Conservation (phyloP, 805 yeast genomes). For the Sugiyamaella floridensis region DNA sequence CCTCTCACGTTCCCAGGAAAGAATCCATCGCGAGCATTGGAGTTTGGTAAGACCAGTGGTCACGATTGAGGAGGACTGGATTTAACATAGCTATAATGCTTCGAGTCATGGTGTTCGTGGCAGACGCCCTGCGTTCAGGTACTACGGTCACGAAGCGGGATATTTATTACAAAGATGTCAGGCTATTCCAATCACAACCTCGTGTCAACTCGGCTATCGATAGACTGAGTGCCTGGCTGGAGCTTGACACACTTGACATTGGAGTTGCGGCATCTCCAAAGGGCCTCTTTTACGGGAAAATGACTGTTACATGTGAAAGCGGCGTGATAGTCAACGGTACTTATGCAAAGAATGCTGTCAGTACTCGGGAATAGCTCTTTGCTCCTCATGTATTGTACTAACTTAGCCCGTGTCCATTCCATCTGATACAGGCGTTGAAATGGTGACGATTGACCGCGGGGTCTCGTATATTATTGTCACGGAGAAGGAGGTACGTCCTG, state of each 20-base stretch:
- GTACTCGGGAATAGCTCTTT: background rate
- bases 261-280: constrained; percentile 46
- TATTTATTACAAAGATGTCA: constrained; percentile 51
- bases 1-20: too few relatives aligned
- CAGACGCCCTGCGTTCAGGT: constrained; percentile 13
- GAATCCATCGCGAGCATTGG: too few relatives aligned
- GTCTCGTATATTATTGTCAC: constrained; percentile 37
- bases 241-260: constrained; percentile 35
- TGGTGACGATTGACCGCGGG: constrained; percentile 16
- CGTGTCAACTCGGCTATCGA: constrained; percentile 36
- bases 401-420: constrained; percentile 31
- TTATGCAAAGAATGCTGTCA: background rate
- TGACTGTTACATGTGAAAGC: constrained; percentile 17
- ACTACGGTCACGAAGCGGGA: constrained; percentile 43
- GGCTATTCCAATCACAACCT: constrained; percentile 41
- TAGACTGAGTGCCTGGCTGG: constrained; percentile 10
- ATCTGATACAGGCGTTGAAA: constrained; percentile 23
- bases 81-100: constrained; percentile 3
- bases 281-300: constrained; percentile 44
- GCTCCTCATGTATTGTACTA: background rate
- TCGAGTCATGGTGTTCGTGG: constrained; percentile 12
- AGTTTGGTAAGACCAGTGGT: too few relatives aligned
- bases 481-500: constrained; percentile 41
- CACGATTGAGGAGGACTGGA: background rate
- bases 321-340: constrained; percentile 1